Base-by-base conservation (phyloP, 805 yeast species). In the Suhomyces faveliae region DNA sequence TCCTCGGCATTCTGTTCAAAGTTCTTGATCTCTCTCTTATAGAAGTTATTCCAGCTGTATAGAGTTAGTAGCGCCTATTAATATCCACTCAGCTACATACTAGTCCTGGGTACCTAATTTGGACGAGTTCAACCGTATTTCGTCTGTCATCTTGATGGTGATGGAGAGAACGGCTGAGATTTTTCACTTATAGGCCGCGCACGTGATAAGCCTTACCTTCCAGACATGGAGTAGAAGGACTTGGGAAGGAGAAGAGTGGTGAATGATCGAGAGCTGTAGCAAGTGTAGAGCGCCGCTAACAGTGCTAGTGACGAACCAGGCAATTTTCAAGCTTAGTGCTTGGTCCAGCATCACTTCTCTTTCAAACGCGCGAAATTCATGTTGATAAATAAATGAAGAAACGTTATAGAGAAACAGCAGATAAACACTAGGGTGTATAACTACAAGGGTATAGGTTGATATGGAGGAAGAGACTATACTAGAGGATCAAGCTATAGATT, bases 41-140 rank as follows among this genome's bases (percentile, higher is more conserved):
- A 92, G 64, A 92, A 88, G 45, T 84, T 79, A 65, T 94, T 91
- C 98, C 99, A 92, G 71, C 83, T 77, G 47, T 1, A 39, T 35
- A 12, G n/a, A n/a, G 23, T 37, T 20, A 21, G 23, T 37, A 20
- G 8, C 12, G 40, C 12, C 40, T 21, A 11, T 5, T 20, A 12
- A 7, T 5, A 7, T 15, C 17, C 11, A 11, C 9, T 4, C 7
- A 19, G 57, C 17, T 40, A 74, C 81, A 42, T 69, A 79, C 84
- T 92, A 91, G 59, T 85, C 75, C 59, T 84, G 82, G 0, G 96
- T 90, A 6, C 98, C 98, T 42, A 92, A 74, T 57, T 86, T 85
- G 12, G 97, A 91, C 17, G 83, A 78, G 59, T 87, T 84, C 40
- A 90, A 72, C 39, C 82, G 48, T 46, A 71, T 61, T n/a, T 68